A percentile compares a stretch with the other conserved stretches of the same genome.
Conservation (phyloP, 75 land plant species). For the Gnetum montanum region DNA sequence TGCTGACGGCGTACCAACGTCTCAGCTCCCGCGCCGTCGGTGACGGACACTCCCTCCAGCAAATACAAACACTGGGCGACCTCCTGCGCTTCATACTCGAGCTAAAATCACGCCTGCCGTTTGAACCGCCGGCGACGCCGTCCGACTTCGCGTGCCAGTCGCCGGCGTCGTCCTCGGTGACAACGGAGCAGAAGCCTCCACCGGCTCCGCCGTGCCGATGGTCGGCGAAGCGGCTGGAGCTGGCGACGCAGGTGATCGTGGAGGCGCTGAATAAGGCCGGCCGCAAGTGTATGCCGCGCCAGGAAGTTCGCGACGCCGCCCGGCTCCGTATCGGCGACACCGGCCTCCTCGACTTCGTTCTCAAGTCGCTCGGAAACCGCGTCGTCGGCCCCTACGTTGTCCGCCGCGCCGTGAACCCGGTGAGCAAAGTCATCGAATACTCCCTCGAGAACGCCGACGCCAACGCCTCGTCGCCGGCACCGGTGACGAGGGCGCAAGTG, state of each 20-base stretch:
- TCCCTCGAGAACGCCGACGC: slow-evolving; percentile 27
- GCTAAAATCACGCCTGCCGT: slow-evolving; percentile 37
- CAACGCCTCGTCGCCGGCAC: background rate
- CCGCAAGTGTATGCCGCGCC: slow-evolving; percentile 50
- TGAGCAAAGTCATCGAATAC: slow-evolving; percentile 55
- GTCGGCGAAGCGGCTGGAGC: slow-evolving; percentile 55
- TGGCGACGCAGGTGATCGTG: slow-evolving; percentile 68
- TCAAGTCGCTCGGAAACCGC: slow-evolving; percentile 67
- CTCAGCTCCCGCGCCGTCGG: slow-evolving; percentile 21
- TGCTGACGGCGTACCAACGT: slow-evolving; percentile 35
- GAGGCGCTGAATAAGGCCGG: slow-evolving; percentile 41
- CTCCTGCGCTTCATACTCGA: slow-evolving; percentile 75
- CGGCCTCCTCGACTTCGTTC: slow-evolving; percentile 78
- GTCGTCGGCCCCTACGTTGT: slow-evolving; percentile 50
- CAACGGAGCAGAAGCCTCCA: slow-evolving; percentile 13
- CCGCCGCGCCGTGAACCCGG: slow-evolving; percentile 45
- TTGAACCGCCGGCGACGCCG: slow-evolving; percentile 2
- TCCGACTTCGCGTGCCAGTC: background rate
- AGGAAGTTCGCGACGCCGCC: slow-evolving; percentile 76
- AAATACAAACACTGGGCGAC: slow-evolving; percentile 50
- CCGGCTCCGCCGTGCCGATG: slow-evolving; percentile 62
- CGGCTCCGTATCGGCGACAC: slow-evolving; percentile 79
- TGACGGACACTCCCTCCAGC: too few species aligned
- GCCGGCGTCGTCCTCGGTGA: slow-evolving; percentile 5
- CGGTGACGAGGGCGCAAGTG: slow-evolving; percentile 18